A percentile compares a stretch with the other conserved stretches of the same genome.
These are phyloP conservation scores for Sugiyamaella sp. DNA, from an alignment of 1,139 yeast species.

Conservation along the genomic window DNA sequence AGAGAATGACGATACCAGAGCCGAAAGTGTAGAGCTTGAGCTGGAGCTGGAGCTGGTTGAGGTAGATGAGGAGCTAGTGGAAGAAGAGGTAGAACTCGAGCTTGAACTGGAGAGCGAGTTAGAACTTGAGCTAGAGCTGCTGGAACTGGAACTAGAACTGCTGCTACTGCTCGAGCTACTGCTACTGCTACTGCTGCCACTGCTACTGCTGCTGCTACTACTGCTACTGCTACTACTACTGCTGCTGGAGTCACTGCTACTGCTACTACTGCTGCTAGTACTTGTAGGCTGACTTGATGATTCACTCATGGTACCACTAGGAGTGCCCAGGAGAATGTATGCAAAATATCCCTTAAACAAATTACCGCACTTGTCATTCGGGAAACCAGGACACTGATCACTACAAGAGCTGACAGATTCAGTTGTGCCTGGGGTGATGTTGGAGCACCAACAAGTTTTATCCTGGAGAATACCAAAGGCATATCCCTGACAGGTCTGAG, in stretches of 20 bases:
- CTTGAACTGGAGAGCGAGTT: slow-evolving; percentile 21
- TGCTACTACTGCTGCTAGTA: slow-evolving; percentile 20
- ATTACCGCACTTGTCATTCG: slow-evolving; percentile 51
- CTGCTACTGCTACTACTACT: slow-evolving; percentile 24
- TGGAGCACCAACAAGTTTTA: slow-evolving; percentile 63
- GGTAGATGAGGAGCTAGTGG: slow-evolving; percentile 25
- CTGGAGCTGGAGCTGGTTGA: slow-evolving; percentile 21
- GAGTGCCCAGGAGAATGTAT: slow-evolving; percentile 46
- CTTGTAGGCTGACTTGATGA: slow-evolving; percentile 32
- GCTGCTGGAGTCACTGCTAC: slow-evolving; percentile 22
- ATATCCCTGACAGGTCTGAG: slow-evolving; percentile 53
- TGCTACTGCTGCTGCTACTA: slow-evolving; percentile 18
- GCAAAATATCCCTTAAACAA: slow-evolving; percentile 45
- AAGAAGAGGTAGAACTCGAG: slow-evolving; percentile 24
- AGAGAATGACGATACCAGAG: slow-evolving; percentile 18
- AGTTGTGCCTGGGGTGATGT: slow-evolving; percentile 51
- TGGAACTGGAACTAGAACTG: slow-evolving; percentile 12
- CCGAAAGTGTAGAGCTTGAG: slow-evolving; percentile 20
- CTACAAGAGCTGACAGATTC: slow-evolving; percentile 47
- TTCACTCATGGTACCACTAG: slow-evolving; percentile 41
- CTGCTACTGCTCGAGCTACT: slow-evolving; percentile 22
- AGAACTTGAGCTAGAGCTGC: slow-evolving; percentile 21
- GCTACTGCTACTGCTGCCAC: slow-evolving; percentile 25
- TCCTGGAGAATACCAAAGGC: slow-evolving; percentile 60
- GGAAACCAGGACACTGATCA: slow-evolving; percentile 57